These are phyloP conservation scores for Tricholoma saponaceum DNA, from an alignment of 768 basidiomycete genomes.

Conservation along the genomic window DNA sequence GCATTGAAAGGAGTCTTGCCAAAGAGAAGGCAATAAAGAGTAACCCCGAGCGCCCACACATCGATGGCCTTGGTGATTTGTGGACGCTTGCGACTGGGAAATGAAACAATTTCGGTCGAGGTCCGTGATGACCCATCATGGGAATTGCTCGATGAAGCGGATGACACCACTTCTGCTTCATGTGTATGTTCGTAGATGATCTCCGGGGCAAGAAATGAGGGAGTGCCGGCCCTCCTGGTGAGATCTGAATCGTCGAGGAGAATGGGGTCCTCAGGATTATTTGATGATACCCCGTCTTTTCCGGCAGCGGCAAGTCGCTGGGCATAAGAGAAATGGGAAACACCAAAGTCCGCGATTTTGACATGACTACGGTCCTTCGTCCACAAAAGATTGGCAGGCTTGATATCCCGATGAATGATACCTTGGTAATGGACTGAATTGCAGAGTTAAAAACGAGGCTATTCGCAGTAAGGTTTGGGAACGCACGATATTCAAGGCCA, in stretches of 20 bases:
- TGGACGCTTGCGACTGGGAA: slow-evolving; percentile 25
- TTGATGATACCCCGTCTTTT: slow-evolving; percentile 29
- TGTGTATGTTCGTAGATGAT: slow-evolving; percentile 68
- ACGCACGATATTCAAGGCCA: slow-evolving; percentile 92
- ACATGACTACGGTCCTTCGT: slow-evolving; percentile 80
- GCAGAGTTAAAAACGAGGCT: slow-evolving; percentile 8
- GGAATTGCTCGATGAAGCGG: slow-evolving; percentile 4
- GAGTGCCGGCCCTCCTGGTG: slow-evolving; percentile 90
- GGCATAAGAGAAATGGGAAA: slow-evolving; percentile 92
- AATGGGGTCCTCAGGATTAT: slow-evolving; percentile 53
- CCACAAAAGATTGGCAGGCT: slow-evolving; percentile 95
- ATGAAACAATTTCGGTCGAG: slow-evolving; percentile 16
- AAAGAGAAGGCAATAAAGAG: slow-evolving; percentile 91
- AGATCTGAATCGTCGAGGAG: slow-evolving; percentile 83
- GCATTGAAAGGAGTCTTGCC: slow-evolving; percentile 73
- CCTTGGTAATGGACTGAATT: slow-evolving; percentile 91
- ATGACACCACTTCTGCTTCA: slow-evolving; percentile 21
- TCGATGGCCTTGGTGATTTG: slow-evolving; percentile 92
- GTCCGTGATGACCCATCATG: slow-evolving; percentile 23
- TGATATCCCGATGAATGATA: slow-evolving; percentile 99
- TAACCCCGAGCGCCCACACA: slow-evolving; percentile 97
- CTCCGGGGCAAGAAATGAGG: slow-evolving; percentile 95
- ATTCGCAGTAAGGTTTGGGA: slow-evolving; percentile 9
- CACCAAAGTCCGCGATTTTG: slow-evolving; percentile 98
- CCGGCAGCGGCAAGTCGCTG: slow-evolving; percentile 70